Evolutionary conservation across 768 basidiomycete genomes (phyloP), one percentile per base, ranked within the genome.

Genomic region (Leccinum boreale): DNA sequence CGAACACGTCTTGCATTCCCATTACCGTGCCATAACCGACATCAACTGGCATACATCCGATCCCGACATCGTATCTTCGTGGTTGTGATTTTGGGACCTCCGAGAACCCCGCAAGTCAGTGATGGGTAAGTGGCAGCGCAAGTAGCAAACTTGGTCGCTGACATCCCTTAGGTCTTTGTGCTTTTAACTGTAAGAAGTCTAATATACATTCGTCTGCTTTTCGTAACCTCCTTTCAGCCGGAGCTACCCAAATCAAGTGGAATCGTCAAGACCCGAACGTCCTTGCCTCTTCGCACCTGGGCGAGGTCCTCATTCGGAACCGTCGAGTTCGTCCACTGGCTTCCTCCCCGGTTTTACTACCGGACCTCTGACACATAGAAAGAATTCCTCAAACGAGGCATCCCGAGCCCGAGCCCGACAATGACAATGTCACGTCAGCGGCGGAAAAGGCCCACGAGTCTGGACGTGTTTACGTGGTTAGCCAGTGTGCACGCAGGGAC

Each of bases 231-330:
- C 5, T 50, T 44, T 39, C 59, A 92, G 92, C 86, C 17, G 86
- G 83, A 14, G 92, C 91, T 1, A 98, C 96, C 0, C 96, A 99
- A 70, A 93, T 98, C 57, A 98, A 98, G 72, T 99, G 94, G 93
- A 98, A 96, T 68, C 80, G 91, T 12, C 85, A 87, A 65, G 87
- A 98, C 65, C 81, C 86, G 3, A 85, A 97, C 59, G 75, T 96
- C 5, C 78, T 99, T 1, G 96, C 97, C 0, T 95, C 93, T 2
- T 86, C 93, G 1, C 96, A 98, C 68, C 80, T 84, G 53, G 88
- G 90, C 61, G 83, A 90, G 65, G 90, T 98, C 0, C 75, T 93
- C 39, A 86, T 98, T 19, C 98, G 97, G 97, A 97, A 99, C 70
- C 83, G 92, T 58, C 81, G 96, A 62, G 94, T 94, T 65, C 52